Conservation (phyloP, 352 stramenopile genomes). For the Pythium grandisporangium region DNA sequence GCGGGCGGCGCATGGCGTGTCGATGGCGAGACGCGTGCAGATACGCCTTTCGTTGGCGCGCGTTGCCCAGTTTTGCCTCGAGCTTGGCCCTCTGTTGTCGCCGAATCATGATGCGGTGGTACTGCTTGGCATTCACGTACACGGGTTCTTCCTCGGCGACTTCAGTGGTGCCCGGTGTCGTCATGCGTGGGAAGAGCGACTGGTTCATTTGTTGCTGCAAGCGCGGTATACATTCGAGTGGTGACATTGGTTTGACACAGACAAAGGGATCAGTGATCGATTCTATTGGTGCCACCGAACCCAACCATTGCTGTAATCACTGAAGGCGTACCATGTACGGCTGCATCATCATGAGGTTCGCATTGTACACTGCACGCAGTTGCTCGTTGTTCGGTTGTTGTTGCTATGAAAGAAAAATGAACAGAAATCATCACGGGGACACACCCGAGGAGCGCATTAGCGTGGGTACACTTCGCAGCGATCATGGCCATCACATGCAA, state of each 20-base stretch:
- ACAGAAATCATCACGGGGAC: too few species aligned
- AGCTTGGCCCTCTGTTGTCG: constrained; percentile 82
- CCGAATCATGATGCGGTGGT: constrained; percentile 86
- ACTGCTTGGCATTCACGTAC: constrained; percentile 89
- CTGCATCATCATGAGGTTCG: constrained; percentile 73
- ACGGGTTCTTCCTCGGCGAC: constrained; percentile 79
- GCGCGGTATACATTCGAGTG: not conserved
- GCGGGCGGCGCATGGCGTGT: constrained; percentile 79
- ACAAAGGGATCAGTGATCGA: too few species aligned
- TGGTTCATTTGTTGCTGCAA: constrained; percentile 32
- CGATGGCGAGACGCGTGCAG: constrained; percentile 83
- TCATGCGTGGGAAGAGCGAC: constrained; percentile 47
- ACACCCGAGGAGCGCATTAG: too few species aligned
- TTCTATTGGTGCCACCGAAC: constrained; percentile 11
- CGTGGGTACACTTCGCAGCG: too few species aligned
- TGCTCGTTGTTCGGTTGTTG: constrained; percentile 75
- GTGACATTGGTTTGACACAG: constrained; percentile 10
- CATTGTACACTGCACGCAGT: constrained; percentile 73
- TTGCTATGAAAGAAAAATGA: constrained; percentile 29
- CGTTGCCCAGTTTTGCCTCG: constrained; percentile 73
- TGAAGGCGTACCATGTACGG: constrained; percentile 74
- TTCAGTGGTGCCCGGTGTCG: constrained; percentile 25
- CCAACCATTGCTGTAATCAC: too few species aligned
- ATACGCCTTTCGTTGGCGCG: constrained; percentile 77
- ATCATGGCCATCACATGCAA: too few species aligned